A percentile compares a stretch with the other conserved stretches of the same genome.
These are phyloP conservation scores for Rhynchospora tenuis DNA, from an alignment of 176 grass and related monocot genomes.

Conservation along the genomic window DNA sequence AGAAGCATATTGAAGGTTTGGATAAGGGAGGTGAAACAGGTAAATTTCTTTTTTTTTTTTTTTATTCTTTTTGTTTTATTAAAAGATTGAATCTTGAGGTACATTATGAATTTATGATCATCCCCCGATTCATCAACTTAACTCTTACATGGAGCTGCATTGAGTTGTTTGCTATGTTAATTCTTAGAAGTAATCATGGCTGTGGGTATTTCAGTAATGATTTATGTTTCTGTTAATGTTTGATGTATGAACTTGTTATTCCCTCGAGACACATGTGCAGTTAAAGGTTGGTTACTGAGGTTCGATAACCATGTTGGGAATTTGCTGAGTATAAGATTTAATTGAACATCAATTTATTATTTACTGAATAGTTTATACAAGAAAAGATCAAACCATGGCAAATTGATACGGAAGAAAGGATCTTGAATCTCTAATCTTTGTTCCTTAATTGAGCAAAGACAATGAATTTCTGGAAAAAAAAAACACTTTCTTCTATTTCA, in stretches of 20 bases:
- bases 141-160: background rate
- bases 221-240: background rate
- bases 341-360: background rate
- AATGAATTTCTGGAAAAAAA: background rate
- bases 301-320: background rate
- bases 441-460: background rate
- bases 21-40: constrained; percentile 6
- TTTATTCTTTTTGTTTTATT: background rate
- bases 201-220: background rate
- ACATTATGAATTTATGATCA: background rate
- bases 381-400: background rate
- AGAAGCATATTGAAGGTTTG: background rate
- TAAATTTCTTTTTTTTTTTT: background rate
- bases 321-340: background rate
- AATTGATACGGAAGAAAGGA: background rate
- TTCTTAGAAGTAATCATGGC: background rate
- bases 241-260: background rate
- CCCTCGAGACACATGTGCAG: background rate
- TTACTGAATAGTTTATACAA: background rate
- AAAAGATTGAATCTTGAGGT: background rate
- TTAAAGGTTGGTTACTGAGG: background rate
- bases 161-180: background rate
- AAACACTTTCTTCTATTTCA: background rate
- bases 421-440: background rate
- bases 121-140: background rate